Conservation (phyloP, 495 filamentous ascomycete species). For the Xylaria longipes region DNA sequence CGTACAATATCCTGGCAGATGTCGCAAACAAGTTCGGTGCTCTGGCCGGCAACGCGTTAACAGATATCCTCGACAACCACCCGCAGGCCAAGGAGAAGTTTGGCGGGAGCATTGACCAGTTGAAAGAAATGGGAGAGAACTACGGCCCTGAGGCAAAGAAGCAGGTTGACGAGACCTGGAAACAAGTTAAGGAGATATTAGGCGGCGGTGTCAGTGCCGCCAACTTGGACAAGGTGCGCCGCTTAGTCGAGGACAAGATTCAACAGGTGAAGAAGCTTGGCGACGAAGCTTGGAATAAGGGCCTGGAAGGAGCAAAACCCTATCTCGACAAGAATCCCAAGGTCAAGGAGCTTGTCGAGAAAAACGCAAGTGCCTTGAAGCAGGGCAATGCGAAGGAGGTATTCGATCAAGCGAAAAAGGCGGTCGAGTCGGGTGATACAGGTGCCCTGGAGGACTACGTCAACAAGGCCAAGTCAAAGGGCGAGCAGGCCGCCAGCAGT, state of each 20-base stretch:
- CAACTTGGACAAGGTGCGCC: constrained; percentile 58
- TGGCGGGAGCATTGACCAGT: constrained; percentile 64
- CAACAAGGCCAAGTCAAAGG: constrained; percentile 60
- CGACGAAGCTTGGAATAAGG: constrained; percentile 69
- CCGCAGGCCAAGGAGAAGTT: constrained; percentile 71
- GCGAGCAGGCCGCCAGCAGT: constrained; percentile 34
- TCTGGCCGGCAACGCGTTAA: constrained; percentile 61
- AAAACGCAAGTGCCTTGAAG: constrained; percentile 66
- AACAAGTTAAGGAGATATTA: constrained; percentile 62
- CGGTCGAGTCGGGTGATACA: constrained; percentile 60
- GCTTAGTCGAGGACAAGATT: constrained; percentile 68
- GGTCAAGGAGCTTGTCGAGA: constrained; percentile 67
- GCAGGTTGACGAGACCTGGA: constrained; percentile 69
- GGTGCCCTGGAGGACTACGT: constrained; percentile 65
- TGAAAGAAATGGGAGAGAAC: constrained; percentile 67
- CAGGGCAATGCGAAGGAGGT: constrained; percentile 62
- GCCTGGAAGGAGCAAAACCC: constrained; percentile 64
- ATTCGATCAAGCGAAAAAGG: constrained; percentile 59
- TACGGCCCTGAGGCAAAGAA: constrained; percentile 74
- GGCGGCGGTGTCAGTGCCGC: constrained; percentile 57
- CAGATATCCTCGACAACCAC: constrained; percentile 68
- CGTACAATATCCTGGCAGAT: constrained; percentile 61
- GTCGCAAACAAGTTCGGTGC: constrained; percentile 56
- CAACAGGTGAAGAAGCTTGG: constrained; percentile 66
- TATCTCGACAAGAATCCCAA: constrained; percentile 70